A percentile compares a stretch with the other conserved stretches of the same genome.
These are phyloP conservation scores for Hyphodiscus sp. DNA, from an alignment of 2,329 filamentous ascomycete genomes.

Conservation along the genomic window DNA sequence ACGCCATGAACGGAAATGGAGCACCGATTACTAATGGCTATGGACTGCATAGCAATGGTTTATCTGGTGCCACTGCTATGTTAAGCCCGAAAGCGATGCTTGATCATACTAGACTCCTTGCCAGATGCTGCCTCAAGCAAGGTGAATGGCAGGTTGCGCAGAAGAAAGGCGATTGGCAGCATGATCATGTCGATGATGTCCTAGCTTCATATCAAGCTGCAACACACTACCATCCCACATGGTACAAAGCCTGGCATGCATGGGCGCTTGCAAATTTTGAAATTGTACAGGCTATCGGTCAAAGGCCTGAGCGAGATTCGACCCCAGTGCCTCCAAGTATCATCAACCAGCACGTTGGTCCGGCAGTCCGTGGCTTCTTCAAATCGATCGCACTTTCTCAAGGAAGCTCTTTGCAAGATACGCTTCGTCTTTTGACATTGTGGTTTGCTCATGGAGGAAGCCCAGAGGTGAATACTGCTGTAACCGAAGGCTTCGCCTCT, in stretches of 20 bases:
- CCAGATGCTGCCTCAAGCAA: constrained; percentile 92
- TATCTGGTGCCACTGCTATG: constrained; percentile 24
- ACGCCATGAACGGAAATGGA: constrained; percentile 39
- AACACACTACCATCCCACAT: constrained; percentile 87
- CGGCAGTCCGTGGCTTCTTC: constrained; percentile 93
- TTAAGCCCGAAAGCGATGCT: constrained; percentile 39
- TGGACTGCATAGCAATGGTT: constrained; percentile 32
- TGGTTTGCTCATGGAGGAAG: constrained; percentile 95
- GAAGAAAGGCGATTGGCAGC: constrained; percentile 83
- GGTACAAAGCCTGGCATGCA: constrained; percentile 99
- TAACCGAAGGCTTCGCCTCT: constrained; percentile 83
- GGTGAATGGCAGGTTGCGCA: constrained; percentile 91
- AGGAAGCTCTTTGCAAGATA: constrained; percentile 92
- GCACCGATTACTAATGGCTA: constrained; percentile 7
- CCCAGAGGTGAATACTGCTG: constrained; percentile 77
- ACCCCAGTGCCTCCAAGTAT: constrained; percentile 52
- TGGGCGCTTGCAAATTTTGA: constrained; percentile 99
- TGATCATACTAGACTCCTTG: constrained; percentile 66
- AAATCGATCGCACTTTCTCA: constrained; percentile 90
- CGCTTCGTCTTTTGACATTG: constrained; percentile 80
- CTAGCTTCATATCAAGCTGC: constrained; percentile 86
- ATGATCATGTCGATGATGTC: constrained; percentile 80
- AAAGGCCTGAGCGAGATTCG: constrained; percentile 20
- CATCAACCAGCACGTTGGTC: constrained; percentile 83
- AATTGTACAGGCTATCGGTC: constrained; percentile 73